Evolutionary conservation across 169 alveolate species (phyloP).

Genomic region (Neospora caninum): DNA sequence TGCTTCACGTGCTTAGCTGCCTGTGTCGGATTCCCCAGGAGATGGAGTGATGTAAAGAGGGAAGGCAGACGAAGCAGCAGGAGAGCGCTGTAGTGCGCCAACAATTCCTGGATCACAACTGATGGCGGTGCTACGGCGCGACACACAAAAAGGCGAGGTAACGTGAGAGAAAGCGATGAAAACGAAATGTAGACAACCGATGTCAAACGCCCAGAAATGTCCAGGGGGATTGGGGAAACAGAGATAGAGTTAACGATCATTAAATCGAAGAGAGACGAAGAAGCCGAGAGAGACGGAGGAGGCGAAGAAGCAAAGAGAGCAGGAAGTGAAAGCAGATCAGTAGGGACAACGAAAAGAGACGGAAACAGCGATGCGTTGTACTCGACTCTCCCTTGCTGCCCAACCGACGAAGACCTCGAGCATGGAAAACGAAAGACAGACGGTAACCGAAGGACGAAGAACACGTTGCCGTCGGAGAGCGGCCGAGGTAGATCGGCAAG

Average conservation of each 20-base stretch:
- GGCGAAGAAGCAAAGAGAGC: background rate
- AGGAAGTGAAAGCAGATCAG: background rate
- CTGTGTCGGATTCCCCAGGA: background rate
- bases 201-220: background rate
- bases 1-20: background rate
- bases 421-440: background rate
- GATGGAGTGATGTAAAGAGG: background rate
- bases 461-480: background rate
- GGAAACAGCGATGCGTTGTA: background rate
- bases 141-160: background rate
- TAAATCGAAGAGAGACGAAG: background rate
- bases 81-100: slow-evolving; percentile 29
- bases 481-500: background rate
- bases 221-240: background rate
- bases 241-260: background rate
- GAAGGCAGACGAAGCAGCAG: background rate
- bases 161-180: background rate
- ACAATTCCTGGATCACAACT: background rate
- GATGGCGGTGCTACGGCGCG: background rate
- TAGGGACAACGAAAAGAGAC: background rate
- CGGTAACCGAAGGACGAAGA: background rate
- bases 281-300: background rate
- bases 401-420: too few relatives aligned
- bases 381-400: background rate
- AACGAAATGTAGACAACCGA: slow-evolving; percentile 21